Conservation (phyloP, 768 basidiomycete species). For the Coprinopsis cinerea region DNA sequence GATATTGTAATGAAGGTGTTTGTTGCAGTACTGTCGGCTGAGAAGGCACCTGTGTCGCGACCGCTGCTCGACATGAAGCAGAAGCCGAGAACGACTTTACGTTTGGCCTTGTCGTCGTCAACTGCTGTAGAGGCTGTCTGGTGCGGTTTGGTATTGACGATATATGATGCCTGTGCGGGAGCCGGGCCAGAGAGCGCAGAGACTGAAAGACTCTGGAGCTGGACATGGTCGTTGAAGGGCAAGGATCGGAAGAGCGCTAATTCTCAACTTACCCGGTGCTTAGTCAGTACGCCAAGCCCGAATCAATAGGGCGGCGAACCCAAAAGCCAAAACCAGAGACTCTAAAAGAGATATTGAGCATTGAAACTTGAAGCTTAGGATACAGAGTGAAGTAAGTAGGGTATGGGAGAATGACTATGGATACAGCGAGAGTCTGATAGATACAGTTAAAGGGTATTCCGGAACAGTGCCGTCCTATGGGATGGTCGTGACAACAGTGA, state of each 20-base stretch:
- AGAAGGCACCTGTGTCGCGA: constrained; percentile 37
- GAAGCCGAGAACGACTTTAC: constrained; percentile 18
- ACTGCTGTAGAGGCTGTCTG: no score
- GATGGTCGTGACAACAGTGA: no score
- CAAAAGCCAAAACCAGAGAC: no score
- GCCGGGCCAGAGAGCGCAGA: background rate
- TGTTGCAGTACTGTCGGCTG: constrained; percentile 44
- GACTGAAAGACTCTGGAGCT: constrained; percentile 1
- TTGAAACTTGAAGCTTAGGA: no score
- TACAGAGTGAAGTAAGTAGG: no score
- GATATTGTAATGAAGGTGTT: constrained; percentile 45
- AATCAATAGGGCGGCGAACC: background rate
- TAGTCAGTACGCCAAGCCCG: no score
- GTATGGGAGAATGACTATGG: no score
- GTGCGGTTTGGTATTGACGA: background rate
- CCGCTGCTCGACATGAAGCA: constrained; percentile 24
- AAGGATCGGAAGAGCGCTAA: background rate
- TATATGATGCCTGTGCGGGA: background rate
- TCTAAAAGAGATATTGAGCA: no score
- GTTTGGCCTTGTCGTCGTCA: no score
- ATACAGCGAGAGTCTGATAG: no score
- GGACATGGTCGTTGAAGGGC: background rate
- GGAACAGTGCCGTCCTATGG: no score
- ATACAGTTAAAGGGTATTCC: no score
- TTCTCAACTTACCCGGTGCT: background rate